A percentile compares a stretch with the other conserved stretches of the same genome.
Conservation (phyloP, 768 basidiomycete genomes). For the Crepidotus variabilis region DNA sequence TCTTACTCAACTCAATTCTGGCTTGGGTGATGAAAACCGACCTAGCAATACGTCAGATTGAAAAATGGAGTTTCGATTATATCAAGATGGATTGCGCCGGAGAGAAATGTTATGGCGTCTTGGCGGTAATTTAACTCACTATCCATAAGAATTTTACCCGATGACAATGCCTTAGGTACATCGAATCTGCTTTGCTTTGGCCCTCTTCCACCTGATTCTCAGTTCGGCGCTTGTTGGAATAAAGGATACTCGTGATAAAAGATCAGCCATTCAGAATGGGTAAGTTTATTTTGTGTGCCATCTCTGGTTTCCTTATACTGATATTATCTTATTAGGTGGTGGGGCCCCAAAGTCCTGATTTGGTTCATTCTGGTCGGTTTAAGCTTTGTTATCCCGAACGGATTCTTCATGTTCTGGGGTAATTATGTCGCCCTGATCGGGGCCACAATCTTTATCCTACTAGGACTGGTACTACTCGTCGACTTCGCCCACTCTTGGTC, state of each 20-base stretch:
- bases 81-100: constrained; percentile 96
- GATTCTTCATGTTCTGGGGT: constrained; percentile 98
- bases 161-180: constrained; percentile 57
- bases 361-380: constrained; percentile 81
- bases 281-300: constrained; percentile 28
- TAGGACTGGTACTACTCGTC: constrained; percentile 94
- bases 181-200: constrained; percentile 92
- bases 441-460: constrained; percentile 91
- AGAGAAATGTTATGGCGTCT: constrained; percentile 93
- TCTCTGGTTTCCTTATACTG: constrained; percentile 4
- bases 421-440: constrained; percentile 91
- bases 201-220: constrained; percentile 83
- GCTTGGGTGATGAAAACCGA: constrained; percentile 97
- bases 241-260: constrained; percentile 84
- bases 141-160: neutral
- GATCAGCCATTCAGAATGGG: constrained; percentile 97
- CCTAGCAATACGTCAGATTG: constrained; percentile 78
- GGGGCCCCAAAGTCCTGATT: constrained; percentile 93
- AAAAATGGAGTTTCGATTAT: constrained; percentile 94
- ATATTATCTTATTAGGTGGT: constrained; percentile 62
- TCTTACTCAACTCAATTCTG: constrained; percentile 90
- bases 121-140: constrained; percentile 64
- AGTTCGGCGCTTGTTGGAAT: constrained; percentile 81
- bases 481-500: constrained; percentile 99
- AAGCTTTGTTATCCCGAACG: constrained; percentile 95